phyloP scores from a whole-genome alignment of 352 stramenopile genomes.

The Pythium angustatum region DNA sequence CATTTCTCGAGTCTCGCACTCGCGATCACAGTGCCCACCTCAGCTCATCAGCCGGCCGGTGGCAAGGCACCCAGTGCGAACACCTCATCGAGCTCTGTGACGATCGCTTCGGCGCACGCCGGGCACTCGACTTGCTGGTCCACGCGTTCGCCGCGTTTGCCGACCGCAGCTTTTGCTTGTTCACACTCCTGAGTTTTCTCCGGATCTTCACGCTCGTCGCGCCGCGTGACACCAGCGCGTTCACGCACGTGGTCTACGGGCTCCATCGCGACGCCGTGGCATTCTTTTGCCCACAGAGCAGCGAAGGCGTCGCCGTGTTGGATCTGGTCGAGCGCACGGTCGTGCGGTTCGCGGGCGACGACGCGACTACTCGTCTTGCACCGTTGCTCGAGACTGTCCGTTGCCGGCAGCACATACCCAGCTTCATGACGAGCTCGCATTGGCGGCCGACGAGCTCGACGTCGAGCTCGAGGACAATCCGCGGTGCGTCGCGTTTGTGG shows the following conservation, averaged over 20 bases:
- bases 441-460: conserved; percentile 35
- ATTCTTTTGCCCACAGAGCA: conserved; percentile 32
- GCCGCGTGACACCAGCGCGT: conserved; percentile 28
- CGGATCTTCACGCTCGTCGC: conserved; percentile 35
- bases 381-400: conserved; percentile 15
- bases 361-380: not conserved
- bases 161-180: conserved; percentile 33
- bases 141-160: conserved; percentile 38
- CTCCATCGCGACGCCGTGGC: conserved; percentile 38
- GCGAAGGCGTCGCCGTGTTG: conserved; percentile 21
- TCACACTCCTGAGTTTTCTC: conserved; percentile 38
- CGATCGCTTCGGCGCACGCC: conserved; percentile 27
- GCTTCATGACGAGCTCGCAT: conserved; percentile 29
- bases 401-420: not conserved
- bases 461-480: conserved; percentile 55
- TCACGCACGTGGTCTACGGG: conserved; percentile 40
- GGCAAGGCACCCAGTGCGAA: conserved; percentile 92
- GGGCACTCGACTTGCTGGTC: conserved; percentile 29
- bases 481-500: conserved; percentile 41
- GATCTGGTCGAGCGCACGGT: conserved; percentile 24
- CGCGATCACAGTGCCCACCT: too few relatives aligned
- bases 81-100: conserved; percentile 81
- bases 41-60: conserved; percentile 79
- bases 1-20: too few relatives aligned
- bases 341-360: not conserved